Evolutionary conservation across 2,329 filamentous ascomycete species (phyloP), one percentile per base, ranked within the genome.

Genomic region (Pyrenophora graminea): DNA sequence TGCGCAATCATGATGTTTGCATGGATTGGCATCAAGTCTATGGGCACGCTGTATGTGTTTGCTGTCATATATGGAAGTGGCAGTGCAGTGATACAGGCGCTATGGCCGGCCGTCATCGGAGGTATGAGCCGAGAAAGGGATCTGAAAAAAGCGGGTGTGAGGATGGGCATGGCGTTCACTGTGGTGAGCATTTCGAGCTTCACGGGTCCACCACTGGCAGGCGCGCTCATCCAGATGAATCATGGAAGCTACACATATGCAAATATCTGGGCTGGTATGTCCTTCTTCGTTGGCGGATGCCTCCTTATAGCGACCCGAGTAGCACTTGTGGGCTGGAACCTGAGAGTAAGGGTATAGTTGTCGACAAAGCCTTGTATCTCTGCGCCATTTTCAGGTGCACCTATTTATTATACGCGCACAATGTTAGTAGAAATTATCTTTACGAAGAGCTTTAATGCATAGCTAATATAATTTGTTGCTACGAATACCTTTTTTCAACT

Each of bases 1-100:
- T 72, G 80, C 13, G 76, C 76, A 6, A 66, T 80, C 25, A 74
- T 83, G 63, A 68, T 70, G 64, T 71, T 62, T 37, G 61, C 54
- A 6, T 73, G 68, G 68, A 67, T 68, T 6, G 65, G 63, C 6
- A 65, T 72, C 2, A 55, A 64, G 19, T 61, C 62, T 1, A 43
- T 65, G 0, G 58, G 44, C 6, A 58, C 61, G 0, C 40, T 73
- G 38, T 71, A 70, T 44, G 59, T 56, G 2, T 71, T 70, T n/a
- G 64, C 67, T 3, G 57, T 62, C 23, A 54, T 72, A 34, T 70
- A 70, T 44, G 69, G 70, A 6, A 60, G 63, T 17, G 60, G 52
- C 0, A 61, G 60, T 34, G 66, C 62, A 0, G 70, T 68, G 7
- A 56, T 73, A 4, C 68, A 70, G 45, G 62, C 67, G 15, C 51